Conservation (phyloP, 768 basidiomycete genomes). For the Cytidiella melzeri region DNA sequence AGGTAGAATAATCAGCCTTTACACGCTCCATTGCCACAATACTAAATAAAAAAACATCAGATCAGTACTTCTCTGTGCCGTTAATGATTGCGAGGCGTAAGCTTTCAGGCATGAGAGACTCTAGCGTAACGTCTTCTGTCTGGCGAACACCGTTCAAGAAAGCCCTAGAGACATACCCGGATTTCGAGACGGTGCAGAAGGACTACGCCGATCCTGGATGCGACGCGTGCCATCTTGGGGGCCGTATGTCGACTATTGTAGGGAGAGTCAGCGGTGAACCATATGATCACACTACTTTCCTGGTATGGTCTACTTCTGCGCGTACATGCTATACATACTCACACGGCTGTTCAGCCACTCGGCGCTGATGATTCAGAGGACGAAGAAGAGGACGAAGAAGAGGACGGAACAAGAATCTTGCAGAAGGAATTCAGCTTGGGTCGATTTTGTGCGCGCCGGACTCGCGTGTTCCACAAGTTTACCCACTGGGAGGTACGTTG, state of each 20-base stretch:
- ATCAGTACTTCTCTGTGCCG: constrained; percentile 73
- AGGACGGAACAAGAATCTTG: constrained; percentile 14
- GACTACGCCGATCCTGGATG: constrained; percentile 58
- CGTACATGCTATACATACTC: constrained; percentile 6
- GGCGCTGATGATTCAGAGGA: constrained; percentile 5
- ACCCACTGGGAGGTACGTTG: constrained; percentile 82
- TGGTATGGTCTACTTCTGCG: constrained; percentile 30
- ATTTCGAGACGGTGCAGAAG: constrained; percentile 47
- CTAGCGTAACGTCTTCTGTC: constrained; percentile 76
- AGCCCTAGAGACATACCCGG: constrained; percentile 59
- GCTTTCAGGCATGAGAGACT: constrained; percentile 62
- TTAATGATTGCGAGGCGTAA: constrained; percentile 62
- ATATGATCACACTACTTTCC: constrained; percentile 70
- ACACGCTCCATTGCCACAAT: not conserved
- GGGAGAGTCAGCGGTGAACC: constrained; percentile 59
- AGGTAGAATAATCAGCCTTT: too few species aligned
- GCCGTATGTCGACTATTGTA: constrained; percentile 56
- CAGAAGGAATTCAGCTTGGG: constrained; percentile 55
- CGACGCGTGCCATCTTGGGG: constrained; percentile 78
- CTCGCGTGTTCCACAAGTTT: constrained; percentile 62
- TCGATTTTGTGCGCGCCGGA: constrained; percentile 72
- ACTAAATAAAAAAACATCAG: constrained; percentile 21
- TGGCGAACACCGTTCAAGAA: constrained; percentile 72
- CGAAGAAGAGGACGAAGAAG: constrained; percentile 19
- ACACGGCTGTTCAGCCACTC: not conserved